Evolutionary conservation across 176 grass and related monocot genomes (phyloP).

Genomic region (Phoenix dactylifera): DNA sequence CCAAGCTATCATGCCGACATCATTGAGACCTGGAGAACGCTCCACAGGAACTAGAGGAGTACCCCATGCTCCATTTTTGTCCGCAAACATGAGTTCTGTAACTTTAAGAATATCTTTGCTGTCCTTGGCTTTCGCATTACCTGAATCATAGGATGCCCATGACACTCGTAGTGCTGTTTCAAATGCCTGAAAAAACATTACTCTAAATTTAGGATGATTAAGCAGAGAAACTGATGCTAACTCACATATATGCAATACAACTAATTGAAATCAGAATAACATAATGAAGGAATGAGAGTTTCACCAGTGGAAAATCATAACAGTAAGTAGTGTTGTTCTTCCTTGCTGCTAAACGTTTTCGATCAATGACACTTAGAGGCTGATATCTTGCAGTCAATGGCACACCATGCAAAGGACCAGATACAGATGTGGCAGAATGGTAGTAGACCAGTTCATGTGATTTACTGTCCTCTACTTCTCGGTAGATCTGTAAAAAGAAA

Average conservation of each 20-base stretch:
- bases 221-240: too few species aligned
- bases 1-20: constrained; percentile 93
- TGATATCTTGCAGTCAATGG: constrained; percentile 58
- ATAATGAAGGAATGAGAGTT: too few species aligned
- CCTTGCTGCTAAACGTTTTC: constrained; percentile 72
- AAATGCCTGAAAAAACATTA: constrained; percentile 63
- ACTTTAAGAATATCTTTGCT: constrained; percentile 46
- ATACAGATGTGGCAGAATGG: constrained; percentile 39
- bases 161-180: constrained; percentile 72
- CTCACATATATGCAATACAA: too few species aligned
- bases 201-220: not conserved
- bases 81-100: constrained; percentile 67
- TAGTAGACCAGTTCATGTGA: constrained; percentile 74
- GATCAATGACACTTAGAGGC: constrained; percentile 66
- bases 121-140: constrained; percentile 33
- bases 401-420: constrained; percentile 70
- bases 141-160: constrained; percentile 51
- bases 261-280: too few species aligned
- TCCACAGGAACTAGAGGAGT: constrained; percentile 58
- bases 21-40: constrained; percentile 62
- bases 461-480: constrained; percentile 65
- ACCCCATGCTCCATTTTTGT: constrained; percentile 61
- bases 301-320: constrained; percentile 91
- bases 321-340: constrained; percentile 95
- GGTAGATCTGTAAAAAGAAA: constrained; percentile 64